Evolutionary conservation across 2,329 filamentous ascomycete genomes (phyloP).

Genomic region (Colletotrichum sp.): DNA sequence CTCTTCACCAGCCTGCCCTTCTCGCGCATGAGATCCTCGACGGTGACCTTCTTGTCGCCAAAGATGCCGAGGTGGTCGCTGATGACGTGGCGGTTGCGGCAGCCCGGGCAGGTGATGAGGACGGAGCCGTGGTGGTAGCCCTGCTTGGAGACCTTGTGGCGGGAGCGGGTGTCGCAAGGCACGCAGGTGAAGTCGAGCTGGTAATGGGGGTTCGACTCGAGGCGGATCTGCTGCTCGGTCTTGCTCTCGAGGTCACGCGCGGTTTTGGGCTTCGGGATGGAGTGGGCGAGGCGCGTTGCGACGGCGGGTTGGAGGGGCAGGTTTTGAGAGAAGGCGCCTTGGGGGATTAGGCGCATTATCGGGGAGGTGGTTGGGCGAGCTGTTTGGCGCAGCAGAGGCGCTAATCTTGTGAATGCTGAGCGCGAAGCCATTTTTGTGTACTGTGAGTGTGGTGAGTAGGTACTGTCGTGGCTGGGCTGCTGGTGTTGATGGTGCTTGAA

Average conservation of each 20-base stretch:
- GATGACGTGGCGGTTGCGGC: slow-evolving; percentile 89
- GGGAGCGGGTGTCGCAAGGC: slow-evolving; percentile 80
- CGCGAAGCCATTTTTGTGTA: slow-evolving; percentile 13
- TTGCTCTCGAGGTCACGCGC: slow-evolving; percentile 27
- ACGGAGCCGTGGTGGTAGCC: slow-evolving; percentile 92
- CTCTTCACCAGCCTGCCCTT: slow-evolving; percentile 77
- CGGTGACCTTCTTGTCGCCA: slow-evolving; percentile 70
- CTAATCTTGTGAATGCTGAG: not conserved
- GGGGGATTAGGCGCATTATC: not conserved
- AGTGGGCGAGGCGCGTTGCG: slow-evolving; percentile 28
- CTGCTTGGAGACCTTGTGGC: slow-evolving; percentile 88
- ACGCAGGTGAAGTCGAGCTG: slow-evolving; percentile 92
- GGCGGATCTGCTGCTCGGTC: slow-evolving; percentile 16
- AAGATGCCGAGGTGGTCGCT: slow-evolving; percentile 86
- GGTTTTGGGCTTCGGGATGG: slow-evolving; percentile 24
- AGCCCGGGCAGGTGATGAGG: slow-evolving; percentile 85
- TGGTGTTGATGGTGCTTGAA: not conserved
- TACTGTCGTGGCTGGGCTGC: not conserved
- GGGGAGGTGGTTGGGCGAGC: not conserved
- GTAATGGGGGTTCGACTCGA: slow-evolving; percentile 70
- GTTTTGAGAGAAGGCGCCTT: not conserved
- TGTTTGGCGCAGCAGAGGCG: slow-evolving; percentile 9
- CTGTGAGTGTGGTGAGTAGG: not conserved
- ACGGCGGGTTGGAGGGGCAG: not conserved
- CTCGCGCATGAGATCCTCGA: slow-evolving; percentile 79